Conservation (phyloP, 805 yeast genomes). For the Groenewaldozyma tartarivorans region DNA sequence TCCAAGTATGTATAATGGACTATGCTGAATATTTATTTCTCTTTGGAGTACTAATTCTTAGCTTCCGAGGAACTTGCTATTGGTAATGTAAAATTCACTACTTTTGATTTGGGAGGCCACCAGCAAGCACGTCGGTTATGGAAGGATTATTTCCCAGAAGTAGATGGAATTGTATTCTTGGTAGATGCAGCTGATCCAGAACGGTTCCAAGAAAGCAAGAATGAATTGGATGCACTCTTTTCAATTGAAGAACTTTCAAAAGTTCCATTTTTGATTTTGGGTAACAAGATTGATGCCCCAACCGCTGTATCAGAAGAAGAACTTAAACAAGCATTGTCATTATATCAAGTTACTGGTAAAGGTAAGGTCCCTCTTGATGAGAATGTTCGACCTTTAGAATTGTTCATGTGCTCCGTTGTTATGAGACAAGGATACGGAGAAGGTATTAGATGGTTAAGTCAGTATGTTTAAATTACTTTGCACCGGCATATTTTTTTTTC, state of each 20-base stretch:
- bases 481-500: neutral
- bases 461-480: conserved; percentile 54
- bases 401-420: conserved; percentile 95
- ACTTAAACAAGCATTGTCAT: conserved; percentile 79
- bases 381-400: conserved; percentile 82
- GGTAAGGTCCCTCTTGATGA: conserved; percentile 59
- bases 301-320: conserved; percentile 93
- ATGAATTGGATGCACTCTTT: conserved; percentile 87
- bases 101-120: conserved; percentile 98
- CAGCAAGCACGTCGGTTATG: conserved; percentile 97
- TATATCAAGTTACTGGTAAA: conserved; percentile 86
- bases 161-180: conserved; percentile 89
- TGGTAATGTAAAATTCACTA: conserved; percentile 93
- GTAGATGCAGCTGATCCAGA: conserved; percentile 97
- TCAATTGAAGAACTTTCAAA: conserved; percentile 81
- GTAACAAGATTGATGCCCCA: conserved; percentile 93
- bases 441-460: conserved; percentile 97
- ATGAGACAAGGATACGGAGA: conserved; percentile 99
- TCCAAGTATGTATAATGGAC: conserved; percentile 36
- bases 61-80: conserved; percentile 96
- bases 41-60: conserved; percentile 6
- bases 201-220: conserved; percentile 89
- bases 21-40: neutral
- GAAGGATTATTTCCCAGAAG: conserved; percentile 99
- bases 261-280: conserved; percentile 90